Conservation (phyloP, 2,329 filamentous ascomycete species). For the Cordyceps tenuipes region DNA sequence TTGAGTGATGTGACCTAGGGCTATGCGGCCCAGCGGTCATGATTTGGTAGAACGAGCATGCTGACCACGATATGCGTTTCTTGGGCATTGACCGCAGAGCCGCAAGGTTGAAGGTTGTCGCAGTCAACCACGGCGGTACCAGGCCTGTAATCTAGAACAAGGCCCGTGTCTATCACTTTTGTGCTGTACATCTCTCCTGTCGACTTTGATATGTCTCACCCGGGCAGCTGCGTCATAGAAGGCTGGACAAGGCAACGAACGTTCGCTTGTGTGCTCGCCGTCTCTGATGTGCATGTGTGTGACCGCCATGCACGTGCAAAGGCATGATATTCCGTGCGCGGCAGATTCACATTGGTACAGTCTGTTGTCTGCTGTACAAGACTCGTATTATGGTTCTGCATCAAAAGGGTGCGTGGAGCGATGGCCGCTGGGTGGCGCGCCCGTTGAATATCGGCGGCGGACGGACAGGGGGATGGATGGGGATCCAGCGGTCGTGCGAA, state of each 20-base stretch:
- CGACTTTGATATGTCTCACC: neutral
- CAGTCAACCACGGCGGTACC: too few relatives aligned
- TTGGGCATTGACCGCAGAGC: neutral
- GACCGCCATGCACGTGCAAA: neutral
- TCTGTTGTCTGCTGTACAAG: too few relatives aligned
- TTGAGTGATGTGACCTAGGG: too few relatives aligned
- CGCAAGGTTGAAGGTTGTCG: neutral
- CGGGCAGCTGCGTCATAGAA: neutral
- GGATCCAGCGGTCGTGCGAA: neutral
- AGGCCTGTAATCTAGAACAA: neutral
- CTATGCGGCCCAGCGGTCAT: too few relatives aligned
- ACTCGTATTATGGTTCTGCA: neutral
- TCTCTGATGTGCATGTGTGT: neutral
- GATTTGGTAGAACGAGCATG: too few relatives aligned
- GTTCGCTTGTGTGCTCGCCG: neutral
- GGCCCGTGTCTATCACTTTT: neutral
- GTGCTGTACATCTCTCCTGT: neutral
- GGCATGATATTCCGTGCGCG: neutral
- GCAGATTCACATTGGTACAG: neutral
- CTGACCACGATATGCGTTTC: too few relatives aligned
- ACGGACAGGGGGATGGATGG: neutral
- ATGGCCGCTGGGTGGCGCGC: slow-evolving; percentile 1
- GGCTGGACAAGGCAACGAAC: neutral
- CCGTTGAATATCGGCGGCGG: slow-evolving; percentile 11
- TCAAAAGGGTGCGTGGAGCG: neutral